Base-by-base conservation (phyloP, 768 basidiomycete genomes). In the Kwoniella sp. region DNA sequence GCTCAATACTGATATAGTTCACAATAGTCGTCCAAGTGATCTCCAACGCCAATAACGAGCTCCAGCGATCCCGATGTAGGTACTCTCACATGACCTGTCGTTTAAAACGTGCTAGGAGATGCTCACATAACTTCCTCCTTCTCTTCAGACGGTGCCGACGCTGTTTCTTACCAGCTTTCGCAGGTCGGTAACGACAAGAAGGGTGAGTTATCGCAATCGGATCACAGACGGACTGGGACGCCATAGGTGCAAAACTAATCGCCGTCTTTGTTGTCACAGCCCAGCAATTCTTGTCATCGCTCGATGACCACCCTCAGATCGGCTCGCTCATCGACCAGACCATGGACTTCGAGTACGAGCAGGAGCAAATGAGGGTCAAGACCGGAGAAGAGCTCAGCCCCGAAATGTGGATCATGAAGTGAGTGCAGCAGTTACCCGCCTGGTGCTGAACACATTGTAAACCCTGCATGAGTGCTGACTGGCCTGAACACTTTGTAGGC, bases 351-450 rank as follows among this genome's bases (percentile, higher is more conserved):
- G 76, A 75, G 63, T 63, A 66, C 41, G 72, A 77, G 63, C 68
- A 72, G 65, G 77, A 65, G 20, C 73, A 78, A 63, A 73, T 78
- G 70, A 65, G 62, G 66, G 67, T 68, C 29, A 76, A 76, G 71
- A 72, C 71, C 3, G 68, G 68, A 0, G 66, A 73, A 51, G 71
- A 76, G 30, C 65, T 81, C 25, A 78, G 73, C 20, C 79, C 79
- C 5, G 76, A 76, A 51, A 65, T 80, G 61, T 81, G 80, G 80
- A 67, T 82, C 31, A 75, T 80, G 71, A 81, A 82, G 74, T 71
- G 60, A 71, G 70, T 63, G 20, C 12, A 28, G 23, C 41, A n/a
- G 31, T 17, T 29, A 30, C 54, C 34, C n/a, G 48, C 26, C 48
- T 29, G 20, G 9, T 50, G 13, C 34, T 37, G 34, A n/a, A 37